Evolutionary conservation across 257 asterid species (phyloP), one percentile per base, ranked within the genome.

Genomic region (Salvia splendens): DNA sequence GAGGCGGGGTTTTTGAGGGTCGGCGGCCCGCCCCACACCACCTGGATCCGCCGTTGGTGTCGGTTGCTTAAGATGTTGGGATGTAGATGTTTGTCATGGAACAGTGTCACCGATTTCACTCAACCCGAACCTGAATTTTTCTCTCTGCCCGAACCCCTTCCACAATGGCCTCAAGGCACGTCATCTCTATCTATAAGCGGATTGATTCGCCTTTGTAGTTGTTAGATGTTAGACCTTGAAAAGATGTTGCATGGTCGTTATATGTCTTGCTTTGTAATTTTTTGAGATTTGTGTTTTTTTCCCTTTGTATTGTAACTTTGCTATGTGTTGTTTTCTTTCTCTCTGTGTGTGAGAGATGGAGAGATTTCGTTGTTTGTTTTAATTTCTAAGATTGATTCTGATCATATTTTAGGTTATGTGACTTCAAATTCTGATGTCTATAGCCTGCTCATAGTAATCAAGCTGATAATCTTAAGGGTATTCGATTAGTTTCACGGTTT

Each of bases 101-200:
- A 71, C 79, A 73, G 75, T 65, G 78, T 69, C 55, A 16, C 72
- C 71, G 81, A 80, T 76, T 70, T 72, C 47, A 55, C 15, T 50
- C 83, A 67, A 55, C 75, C 81, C 65, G 84, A 69, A 24, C 81
- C 84, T 30, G 86, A 85, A 14, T 47, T 66, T 8, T 86, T 79
- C 84, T 71, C 80, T 17, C 87, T 90, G 7, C 96, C 98, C 68
- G 86, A 83, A 17, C 87, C 96, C 42, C 74, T 93, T 66, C 96
- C 98, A 0, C 81, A 73, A 70, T 93, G 98, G 97, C 94, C 95
- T 50, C 80, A 73, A 76, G 95, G 97, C 85, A 69, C 38, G 49
- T 35, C 4, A 40, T 56, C 48, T 55, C 33, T 12, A 20, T 45
- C 59, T 56, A 1, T 20, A 58, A 5, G 16, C 42, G 1, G 66